Evolutionary conservation across 176 grass and related monocot species (phyloP).

Genomic region (Carex parvula): DNA sequence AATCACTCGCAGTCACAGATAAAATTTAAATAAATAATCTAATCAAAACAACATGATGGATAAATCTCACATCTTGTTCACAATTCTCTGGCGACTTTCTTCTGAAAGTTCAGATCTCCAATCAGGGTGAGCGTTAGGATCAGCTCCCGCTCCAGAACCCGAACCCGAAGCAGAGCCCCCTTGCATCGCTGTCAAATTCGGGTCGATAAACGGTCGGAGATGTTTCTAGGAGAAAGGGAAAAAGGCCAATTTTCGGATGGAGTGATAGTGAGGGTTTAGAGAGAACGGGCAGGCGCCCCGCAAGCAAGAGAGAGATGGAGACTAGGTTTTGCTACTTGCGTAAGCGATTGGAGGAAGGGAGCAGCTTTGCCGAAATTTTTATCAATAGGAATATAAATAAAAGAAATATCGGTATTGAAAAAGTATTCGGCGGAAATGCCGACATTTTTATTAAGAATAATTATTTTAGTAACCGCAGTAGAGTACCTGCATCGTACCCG

Average conservation of each 20-base stretch:
- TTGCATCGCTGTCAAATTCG: slow-evolving; percentile 29
- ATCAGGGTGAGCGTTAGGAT: slow-evolving; percentile 32
- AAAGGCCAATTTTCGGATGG: neutral
- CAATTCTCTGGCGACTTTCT: slow-evolving; percentile 34
- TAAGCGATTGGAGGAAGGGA: too few relatives aligned
- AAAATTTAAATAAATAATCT: neutral
- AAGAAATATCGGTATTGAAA: too few relatives aligned
- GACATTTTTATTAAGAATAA: too few relatives aligned
- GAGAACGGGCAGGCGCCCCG: neutral
- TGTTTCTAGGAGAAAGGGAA: neutral
- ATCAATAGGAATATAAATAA: too few relatives aligned
- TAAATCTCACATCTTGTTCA: slow-evolving; percentile 24
- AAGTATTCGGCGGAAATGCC: too few relatives aligned
- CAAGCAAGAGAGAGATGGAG: too few relatives aligned
- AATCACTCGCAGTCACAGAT: neutral
- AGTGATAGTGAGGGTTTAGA: neutral
- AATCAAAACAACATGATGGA: neutral
- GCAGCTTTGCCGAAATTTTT: too few relatives aligned
- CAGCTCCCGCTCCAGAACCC: slow-evolving; percentile 11
- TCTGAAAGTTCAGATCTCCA: slow-evolving; percentile 73
- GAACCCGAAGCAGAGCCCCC: neutral
- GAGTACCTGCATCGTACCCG: too few relatives aligned
- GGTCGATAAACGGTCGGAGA: neutral
- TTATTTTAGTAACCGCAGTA: too few relatives aligned
- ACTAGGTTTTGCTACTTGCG: too few relatives aligned